Percentiles rank a stretch among this genome's conserved stretches.
Evolutionary conservation across 306 rosid genomes (phyloP).

Genomic region (Dalbergia cochinchinensis): DNA sequence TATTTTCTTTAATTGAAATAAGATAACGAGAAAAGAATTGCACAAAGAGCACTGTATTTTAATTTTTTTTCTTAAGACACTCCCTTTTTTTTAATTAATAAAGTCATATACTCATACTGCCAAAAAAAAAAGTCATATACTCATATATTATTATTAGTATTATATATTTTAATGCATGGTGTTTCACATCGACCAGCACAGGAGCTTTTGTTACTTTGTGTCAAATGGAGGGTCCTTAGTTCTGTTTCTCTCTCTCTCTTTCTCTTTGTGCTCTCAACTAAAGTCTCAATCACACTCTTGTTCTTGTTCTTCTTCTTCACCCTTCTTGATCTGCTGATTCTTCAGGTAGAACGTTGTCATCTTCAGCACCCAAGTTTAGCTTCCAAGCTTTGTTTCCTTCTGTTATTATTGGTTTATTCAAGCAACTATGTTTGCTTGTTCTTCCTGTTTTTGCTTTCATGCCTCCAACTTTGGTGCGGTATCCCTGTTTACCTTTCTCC

Average conservation of each 20-base stretch:
- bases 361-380: constrained; percentile 33
- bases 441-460: constrained; percentile 37
- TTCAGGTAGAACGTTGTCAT: constrained; percentile 60
- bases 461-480: constrained; percentile 32
- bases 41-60: too few relatives aligned
- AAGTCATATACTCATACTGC: too few relatives aligned
- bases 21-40: too few relatives aligned
- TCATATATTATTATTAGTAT: constrained; percentile 16
- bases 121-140: too few relatives aligned
- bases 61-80: too few relatives aligned
- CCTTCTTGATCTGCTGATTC: constrained; percentile 49
- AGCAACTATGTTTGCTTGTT: neutral
- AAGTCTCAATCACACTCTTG: constrained; percentile 19
- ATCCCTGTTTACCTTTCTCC: neutral
- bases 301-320: constrained; percentile 38
- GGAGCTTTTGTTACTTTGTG: constrained; percentile 67
- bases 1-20: too few relatives aligned
- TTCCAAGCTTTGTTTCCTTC: neutral
- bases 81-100: too few relatives aligned
- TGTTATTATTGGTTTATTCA: neutral
- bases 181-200: constrained; percentile 68
- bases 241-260: constrained; percentile 26
- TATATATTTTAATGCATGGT: constrained; percentile 64
- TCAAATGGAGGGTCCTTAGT: constrained; percentile 78
- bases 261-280: constrained; percentile 36